Evolutionary conservation across 1,139 yeast species (phyloP).

Genomic region (Geotrichum reessii): DNA sequence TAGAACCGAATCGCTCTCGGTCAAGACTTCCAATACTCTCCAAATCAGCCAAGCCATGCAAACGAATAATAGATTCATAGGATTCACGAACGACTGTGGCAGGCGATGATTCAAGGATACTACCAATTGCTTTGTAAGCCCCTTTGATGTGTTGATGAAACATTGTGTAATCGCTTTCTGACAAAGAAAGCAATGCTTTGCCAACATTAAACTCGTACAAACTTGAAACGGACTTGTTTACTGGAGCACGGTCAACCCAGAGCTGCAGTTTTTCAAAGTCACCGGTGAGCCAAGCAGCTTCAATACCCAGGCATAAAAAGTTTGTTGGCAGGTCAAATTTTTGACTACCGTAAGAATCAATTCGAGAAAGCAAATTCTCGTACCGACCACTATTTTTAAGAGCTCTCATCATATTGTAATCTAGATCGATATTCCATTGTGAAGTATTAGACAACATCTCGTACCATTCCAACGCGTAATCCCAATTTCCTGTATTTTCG

Average conservation of each 20-base stretch:
- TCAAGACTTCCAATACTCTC: constrained; percentile 32
- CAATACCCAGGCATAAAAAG: constrained; percentile 55
- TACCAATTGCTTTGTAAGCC: constrained; percentile 55
- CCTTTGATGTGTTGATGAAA: constrained; percentile 43
- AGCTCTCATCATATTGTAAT: constrained; percentile 46
- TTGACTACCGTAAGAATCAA: constrained; percentile 19
- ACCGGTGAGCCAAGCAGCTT: constrained; percentile 68
- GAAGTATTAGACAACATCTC: constrained; percentile 52
- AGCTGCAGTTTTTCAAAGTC: constrained; percentile 46
- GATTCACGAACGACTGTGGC: constrained; percentile 61
- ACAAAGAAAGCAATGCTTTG: constrained; percentile 48
- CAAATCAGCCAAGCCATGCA: constrained; percentile 71
- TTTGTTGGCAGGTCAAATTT: constrained; percentile 20
- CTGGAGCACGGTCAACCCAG: constrained; percentile 51
- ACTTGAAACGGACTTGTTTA: constrained; percentile 29
- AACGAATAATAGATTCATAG: constrained; percentile 50
- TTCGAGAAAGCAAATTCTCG: constrained; percentile 41
- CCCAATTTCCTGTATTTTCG: constrained; percentile 84
- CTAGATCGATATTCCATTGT: constrained; percentile 34
- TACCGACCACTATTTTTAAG: constrained; percentile 55
- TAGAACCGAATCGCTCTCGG: constrained; percentile 20
- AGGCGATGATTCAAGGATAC: constrained; percentile 53
- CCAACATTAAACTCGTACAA: constrained; percentile 64
- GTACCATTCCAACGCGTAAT: constrained; percentile 80
- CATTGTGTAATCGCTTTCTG: constrained; percentile 32